These are phyloP conservation scores for Backusella sp. DNA, from an alignment of 192 early-diverging fungal genomes.

Conservation along the genomic window DNA sequence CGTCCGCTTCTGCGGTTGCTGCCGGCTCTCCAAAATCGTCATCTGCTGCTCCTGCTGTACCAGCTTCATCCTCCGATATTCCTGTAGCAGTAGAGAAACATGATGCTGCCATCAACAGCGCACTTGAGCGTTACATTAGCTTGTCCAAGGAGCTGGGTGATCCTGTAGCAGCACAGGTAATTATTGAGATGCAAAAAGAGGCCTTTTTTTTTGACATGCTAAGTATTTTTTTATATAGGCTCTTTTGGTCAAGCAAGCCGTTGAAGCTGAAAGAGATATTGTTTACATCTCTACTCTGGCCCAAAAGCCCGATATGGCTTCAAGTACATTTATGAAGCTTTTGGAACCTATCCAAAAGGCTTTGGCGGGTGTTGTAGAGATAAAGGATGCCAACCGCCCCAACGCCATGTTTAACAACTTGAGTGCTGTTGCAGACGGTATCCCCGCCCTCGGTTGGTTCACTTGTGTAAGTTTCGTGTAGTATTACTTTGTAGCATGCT, in stretches of 20 bases:
- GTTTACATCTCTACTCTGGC: constrained; percentile 68
- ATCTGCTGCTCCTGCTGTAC: constrained; percentile 27
- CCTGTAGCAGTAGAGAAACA: constrained; percentile 54
- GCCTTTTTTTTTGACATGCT: background rate
- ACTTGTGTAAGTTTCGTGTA: constrained; percentile 53
- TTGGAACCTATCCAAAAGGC: constrained; percentile 68
- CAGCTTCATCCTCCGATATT: constrained; percentile 24
- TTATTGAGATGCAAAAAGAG: background rate
- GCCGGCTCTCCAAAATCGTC: constrained; percentile 36
- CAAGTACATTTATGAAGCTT: constrained; percentile 57
- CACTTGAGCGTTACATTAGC: constrained; percentile 45
- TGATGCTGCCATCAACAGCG: constrained; percentile 46
- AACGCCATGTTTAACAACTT: constrained; percentile 78
- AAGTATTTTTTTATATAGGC: constrained; percentile 44
- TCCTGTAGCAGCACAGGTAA: constrained; percentile 57
- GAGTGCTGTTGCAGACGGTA: constrained; percentile 83
- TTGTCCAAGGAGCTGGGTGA: constrained; percentile 53
- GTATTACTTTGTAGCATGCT: too few relatives aligned
- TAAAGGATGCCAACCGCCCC: constrained; percentile 80
- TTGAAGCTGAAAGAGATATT: constrained; percentile 73
- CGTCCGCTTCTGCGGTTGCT: constrained; percentile 45
- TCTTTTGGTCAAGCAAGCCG: constrained; percentile 52
- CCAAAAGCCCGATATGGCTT: constrained; percentile 72
- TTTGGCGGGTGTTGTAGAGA: constrained; percentile 60
- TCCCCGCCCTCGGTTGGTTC: constrained; percentile 92